Evolutionary conservation across 495 filamentous ascomycete species (phyloP), one percentile per base, ranked within the genome.

Genomic region (Hypoxylon fuscum): DNA sequence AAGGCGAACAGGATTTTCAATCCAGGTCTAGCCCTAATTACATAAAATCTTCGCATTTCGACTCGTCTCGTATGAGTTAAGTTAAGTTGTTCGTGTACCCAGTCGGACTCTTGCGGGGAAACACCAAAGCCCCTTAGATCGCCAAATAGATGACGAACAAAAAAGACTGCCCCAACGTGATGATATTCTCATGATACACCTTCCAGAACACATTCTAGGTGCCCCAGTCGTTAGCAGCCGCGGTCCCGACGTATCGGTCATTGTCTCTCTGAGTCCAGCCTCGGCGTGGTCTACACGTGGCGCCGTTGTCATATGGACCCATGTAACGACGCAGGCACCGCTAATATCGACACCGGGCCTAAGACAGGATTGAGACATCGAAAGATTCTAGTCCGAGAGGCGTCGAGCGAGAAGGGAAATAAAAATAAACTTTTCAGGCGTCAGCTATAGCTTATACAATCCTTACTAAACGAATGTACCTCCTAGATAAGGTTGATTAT

Each of bases 301-400:
- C 31, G 54, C 43, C 27, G 53, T 46, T 54, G 11, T 9, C 22
- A 27, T 27, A 43, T 32, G 53, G 12, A 29, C 14, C 34, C 44
- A 37, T 37, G 37, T 31, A 34, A 49, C 27, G 20, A 44, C 21
- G 1, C 3, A 41, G 29, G 1, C 15, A 18, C 2, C 22, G 27
- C 53, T 40, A 40, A 50, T 34, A 41, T 58, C 42, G 31, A 34
- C 43, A 23, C 25, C 18, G 47, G 23, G 21, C 49, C 27, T 55
- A 48, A 68, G 68, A 68, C 64, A 70, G 40, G 27, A 22, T 27
- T 65, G 54, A 68, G 68, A 70, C 57, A 68, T 62, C 56, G 53
- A 56, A 61, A 64, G 55, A 41, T 56, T 48, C 34, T 48, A 9
- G 17, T 22, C 27, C 48, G 25, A 40, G 35, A 31, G 31, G 42